These are phyloP conservation scores for Cladochytrium replicatum DNA, from an alignment of 192 early-diverging fungal genomes.

Conservation along the genomic window DNA sequence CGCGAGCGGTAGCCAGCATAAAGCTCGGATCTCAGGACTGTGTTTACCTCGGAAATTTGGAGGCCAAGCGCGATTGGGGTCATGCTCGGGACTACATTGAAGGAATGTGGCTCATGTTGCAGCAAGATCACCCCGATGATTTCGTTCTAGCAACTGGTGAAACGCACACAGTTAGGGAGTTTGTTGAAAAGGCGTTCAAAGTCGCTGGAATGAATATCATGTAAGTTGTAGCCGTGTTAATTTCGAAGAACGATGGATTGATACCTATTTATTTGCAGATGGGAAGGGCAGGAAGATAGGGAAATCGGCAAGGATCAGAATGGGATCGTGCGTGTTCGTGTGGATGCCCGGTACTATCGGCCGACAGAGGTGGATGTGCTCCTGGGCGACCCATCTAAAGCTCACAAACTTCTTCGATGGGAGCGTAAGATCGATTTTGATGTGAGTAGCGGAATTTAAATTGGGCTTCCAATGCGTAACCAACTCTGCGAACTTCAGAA, in stretches of 20 bases:
- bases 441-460: conserved; percentile 17
- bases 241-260: too few species aligned
- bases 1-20: conserved; percentile 65
- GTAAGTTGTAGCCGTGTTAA: conserved; percentile 13
- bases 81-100: conserved; percentile 66
- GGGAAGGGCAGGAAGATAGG: conserved; percentile 55
- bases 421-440: conserved; percentile 61
- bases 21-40: conserved; percentile 55
- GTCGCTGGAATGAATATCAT: conserved; percentile 47
- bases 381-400: conserved; percentile 63
- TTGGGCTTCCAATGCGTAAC: not conserved
- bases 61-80: conserved; percentile 75
- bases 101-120: conserved; percentile 76
- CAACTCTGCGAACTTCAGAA: too few species aligned
- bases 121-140: conserved; percentile 61
- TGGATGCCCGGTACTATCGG: conserved; percentile 69
- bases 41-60: conserved; percentile 64
- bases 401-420: conserved; percentile 55
- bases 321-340: conserved; percentile 46
- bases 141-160: conserved; percentile 72
- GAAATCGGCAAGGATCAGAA: conserved; percentile 48
- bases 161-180: conserved; percentile 67
- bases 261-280: conserved; percentile 7
- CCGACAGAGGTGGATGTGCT: conserved; percentile 70
- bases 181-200: conserved; percentile 66